These are phyloP conservation scores for Rhizopogon rudus DNA, from an alignment of 768 basidiomycete species.

Conservation along the genomic window DNA sequence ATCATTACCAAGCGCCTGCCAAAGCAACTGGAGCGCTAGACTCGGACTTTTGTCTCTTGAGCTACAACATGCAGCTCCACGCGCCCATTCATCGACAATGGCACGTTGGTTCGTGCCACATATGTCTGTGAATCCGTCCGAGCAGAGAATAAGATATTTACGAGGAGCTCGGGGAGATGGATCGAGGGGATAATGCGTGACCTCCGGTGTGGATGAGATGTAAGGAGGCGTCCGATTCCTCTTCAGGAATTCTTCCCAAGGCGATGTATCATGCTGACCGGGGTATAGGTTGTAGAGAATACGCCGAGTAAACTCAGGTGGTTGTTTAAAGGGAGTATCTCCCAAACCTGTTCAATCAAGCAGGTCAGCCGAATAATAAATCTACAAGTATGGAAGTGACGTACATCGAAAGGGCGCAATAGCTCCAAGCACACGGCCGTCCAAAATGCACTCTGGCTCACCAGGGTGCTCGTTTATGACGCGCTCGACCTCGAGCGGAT, in stretches of 20 bases:
- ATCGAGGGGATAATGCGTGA: conserved; percentile 49
- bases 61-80: neutral
- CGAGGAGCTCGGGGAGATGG: conserved; percentile 22
- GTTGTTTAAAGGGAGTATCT: conserved; percentile 70
- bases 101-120: conserved; percentile 45
- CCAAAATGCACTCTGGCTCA: conserved; percentile 62
- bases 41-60: conserved; percentile 3
- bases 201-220: conserved; percentile 59
- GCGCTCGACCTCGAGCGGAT: conserved; percentile 59
- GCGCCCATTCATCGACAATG: conserved; percentile 46
- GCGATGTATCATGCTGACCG: conserved; percentile 54
- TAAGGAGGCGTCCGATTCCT: conserved; percentile 62
- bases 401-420: conserved; percentile 74
- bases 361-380: conserved; percentile 2
- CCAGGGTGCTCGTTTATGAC: conserved; percentile 61
- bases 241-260: conserved; percentile 64
- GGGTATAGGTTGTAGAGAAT: conserved; percentile 64
- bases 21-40: conserved; percentile 53
- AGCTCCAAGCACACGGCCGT: conserved; percentile 68
- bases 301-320: conserved; percentile 60
- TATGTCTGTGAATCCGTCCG: conserved; percentile 62
- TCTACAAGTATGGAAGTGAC: conserved; percentile 25
- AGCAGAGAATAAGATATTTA: conserved; percentile 58
- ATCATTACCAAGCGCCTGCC: conserved; percentile 56
- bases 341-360: conserved; percentile 45